These are phyloP conservation scores for Zea luxurians DNA, from an alignment of 176 grass and related monocot genomes.

Conservation along the genomic window DNA sequence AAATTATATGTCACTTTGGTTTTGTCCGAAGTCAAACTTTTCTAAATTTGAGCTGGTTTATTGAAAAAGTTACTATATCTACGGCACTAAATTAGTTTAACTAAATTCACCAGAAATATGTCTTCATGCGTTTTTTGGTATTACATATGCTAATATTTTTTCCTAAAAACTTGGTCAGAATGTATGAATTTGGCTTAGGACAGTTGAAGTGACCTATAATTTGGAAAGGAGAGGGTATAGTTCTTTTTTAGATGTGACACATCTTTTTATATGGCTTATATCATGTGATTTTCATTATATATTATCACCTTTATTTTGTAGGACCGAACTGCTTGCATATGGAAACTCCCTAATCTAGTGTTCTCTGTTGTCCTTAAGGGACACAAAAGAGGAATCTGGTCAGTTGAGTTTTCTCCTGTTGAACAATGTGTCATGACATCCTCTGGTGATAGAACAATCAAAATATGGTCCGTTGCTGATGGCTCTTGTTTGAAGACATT, in stretches of 20 bases:
- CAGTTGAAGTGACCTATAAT: not conserved
- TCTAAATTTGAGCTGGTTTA: not conserved
- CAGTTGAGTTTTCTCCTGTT: conserved; percentile 95
- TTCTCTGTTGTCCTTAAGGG: conserved; percentile 73
- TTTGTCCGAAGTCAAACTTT: not conserved
- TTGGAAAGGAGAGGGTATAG: not conserved
- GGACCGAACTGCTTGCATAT: conserved; percentile 88
- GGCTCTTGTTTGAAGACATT: conserved; percentile 94
- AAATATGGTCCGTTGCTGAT: conserved; percentile 89
- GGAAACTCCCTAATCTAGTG: conserved; percentile 84
- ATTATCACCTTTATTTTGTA: conserved; percentile 45
- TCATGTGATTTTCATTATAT: conserved; percentile 24
- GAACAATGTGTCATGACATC: conserved; percentile 94
- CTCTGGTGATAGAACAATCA: conserved; percentile 88
- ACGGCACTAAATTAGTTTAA: not conserved
- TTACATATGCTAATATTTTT: too few species aligned
- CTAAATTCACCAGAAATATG: too few species aligned
- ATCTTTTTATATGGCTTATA: conserved; percentile 25
- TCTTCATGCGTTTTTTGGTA: too few species aligned
- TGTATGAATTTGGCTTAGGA: not conserved
- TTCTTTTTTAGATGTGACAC: not conserved
- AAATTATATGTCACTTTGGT: not conserved
- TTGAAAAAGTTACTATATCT: not conserved
- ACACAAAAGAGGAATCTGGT: conserved; percentile 92
- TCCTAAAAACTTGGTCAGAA: not conserved